These are phyloP conservation scores for Plasmodium billcollinsi DNA, from an alignment of 169 alveolate genomes.

Conservation along the genomic window DNA sequence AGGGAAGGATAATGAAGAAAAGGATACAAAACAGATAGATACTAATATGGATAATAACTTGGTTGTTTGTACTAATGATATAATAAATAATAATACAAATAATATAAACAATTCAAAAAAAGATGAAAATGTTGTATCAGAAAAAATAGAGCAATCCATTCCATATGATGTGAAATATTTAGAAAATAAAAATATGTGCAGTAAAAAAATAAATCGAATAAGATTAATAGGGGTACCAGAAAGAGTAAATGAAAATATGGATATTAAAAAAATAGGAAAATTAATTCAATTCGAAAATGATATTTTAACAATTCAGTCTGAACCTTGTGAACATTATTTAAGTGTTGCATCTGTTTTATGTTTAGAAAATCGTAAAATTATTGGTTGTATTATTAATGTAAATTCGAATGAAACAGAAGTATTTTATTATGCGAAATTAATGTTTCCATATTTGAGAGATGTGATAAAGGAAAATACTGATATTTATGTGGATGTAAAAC, in stretches of 20 bases:
- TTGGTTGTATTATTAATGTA: slow-evolving; percentile 55
- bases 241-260: slow-evolving; percentile 28
- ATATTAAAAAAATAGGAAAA: slow-evolving; percentile 67
- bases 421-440: slow-evolving; percentile 31
- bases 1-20: not conserved
- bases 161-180: not conserved
- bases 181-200: slow-evolving; percentile 3
- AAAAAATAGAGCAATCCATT: not conserved
- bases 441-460: slow-evolving; percentile 26
- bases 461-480: slow-evolving; percentile 37
- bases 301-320: slow-evolving; percentile 41
- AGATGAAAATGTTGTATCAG: not conserved
- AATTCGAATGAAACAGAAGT: slow-evolving; percentile 48
- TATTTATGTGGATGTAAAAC: slow-evolving; percentile 67
- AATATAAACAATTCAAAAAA: not conserved
- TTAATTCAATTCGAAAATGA: slow-evolving; percentile 42
- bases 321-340: slow-evolving; percentile 28
- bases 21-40: not conserved
- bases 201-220: slow-evolving; percentile 42
- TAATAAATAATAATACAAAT: not conserved
- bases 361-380: slow-evolving; percentile 37
- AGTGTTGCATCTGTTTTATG: slow-evolving; percentile 72
- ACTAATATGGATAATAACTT: too few relatives aligned
- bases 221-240: slow-evolving; percentile 67
- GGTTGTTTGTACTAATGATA: not conserved